Evolutionary conservation across 1,139 yeast species (phyloP), one percentile per base, ranked within the genome.

Genomic region (Kurtzmaniella quercitrusa): DNA sequence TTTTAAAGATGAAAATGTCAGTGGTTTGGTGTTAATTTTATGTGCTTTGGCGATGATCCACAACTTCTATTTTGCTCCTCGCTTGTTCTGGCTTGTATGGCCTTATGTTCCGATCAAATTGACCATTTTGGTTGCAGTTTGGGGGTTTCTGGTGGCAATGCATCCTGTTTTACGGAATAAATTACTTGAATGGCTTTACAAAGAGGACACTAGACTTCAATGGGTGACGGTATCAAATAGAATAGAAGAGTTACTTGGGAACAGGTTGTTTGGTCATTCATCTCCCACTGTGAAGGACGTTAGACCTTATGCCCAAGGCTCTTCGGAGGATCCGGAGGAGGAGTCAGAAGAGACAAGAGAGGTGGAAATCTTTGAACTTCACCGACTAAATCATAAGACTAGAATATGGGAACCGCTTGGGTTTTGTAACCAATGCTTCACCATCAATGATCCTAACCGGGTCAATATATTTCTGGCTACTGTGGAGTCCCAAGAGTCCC

Each of bases 351-450:
- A 31, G 14, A 31, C 18, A 55, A 48, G 69, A 43, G 72, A 75
- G 49, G 81, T 83, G 14, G 89, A 85, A 54, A 75, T 85, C 1
- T 89, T 70, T 63, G 96, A 89, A 57, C 63, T 88, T 34, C 96
- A 89, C 52, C 65, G 65, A 50, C 71, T 77, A 46, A 73, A 80
- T 56, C 58, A 63, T 8, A 63, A 62, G 3, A 61, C 73, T 2
- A 77, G 75, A 41, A 77, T 75, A 45, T 88, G 96, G 96, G 72
- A 65, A 40, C 49, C 60, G 4, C 59, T 79, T 2, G 86, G 88
- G 25, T 85, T 73, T 56, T 63, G 82, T 1, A 68, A 67, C 44
- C 80, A 79, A 50, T 73, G 76, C 45, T 83, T 73, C 53, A 69
- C 87, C 2, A 55, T 63, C 25, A 73, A 71, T 46, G 57, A 59